Evolutionary conservation across 2,329 filamentous ascomycete species (phyloP).

Genomic region (Claviceps sp.): DNA sequence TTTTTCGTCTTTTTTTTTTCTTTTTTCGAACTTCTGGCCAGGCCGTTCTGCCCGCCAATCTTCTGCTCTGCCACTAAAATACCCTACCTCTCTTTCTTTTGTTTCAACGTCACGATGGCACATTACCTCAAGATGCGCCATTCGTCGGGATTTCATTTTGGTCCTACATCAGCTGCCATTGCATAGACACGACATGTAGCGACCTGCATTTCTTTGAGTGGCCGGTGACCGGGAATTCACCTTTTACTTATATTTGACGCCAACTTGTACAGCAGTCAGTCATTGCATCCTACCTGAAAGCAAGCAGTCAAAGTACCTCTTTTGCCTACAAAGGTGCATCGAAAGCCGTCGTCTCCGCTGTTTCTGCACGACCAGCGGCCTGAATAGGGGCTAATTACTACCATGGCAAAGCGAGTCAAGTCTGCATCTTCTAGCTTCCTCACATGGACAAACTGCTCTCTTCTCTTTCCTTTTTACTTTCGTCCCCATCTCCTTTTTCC

Average conservation of each 20-base stretch:
- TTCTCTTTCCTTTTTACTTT: background rate
- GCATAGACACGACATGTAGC: slow-evolving; percentile 20
- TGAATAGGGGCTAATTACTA: background rate
- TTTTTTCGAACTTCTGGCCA: background rate
- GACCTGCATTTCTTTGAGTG: slow-evolving; percentile 10
- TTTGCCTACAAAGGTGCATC: background rate
- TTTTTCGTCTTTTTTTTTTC: background rate
- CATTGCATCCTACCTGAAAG: background rate
- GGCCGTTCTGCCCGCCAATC: background rate
- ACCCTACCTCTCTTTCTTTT: background rate
- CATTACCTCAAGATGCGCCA: background rate
- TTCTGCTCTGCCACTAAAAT: background rate
- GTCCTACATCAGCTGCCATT: background rate
- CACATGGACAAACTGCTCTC: background rate
- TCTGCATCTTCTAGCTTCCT: background rate
- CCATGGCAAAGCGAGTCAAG: background rate
- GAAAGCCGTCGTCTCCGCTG: background rate
- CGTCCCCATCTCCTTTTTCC: background rate
- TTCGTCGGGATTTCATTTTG: background rate
- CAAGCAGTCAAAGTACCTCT: background rate
- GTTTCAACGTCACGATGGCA: background rate
- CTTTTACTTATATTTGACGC: background rate
- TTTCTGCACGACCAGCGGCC: background rate
- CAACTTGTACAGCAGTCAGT: background rate
- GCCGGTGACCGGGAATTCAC: slow-evolving; percentile 2